These are phyloP conservation scores for Alternaria angustiovoidea DNA, from an alignment of 2,329 filamentous ascomycete genomes.

Conservation along the genomic window DNA sequence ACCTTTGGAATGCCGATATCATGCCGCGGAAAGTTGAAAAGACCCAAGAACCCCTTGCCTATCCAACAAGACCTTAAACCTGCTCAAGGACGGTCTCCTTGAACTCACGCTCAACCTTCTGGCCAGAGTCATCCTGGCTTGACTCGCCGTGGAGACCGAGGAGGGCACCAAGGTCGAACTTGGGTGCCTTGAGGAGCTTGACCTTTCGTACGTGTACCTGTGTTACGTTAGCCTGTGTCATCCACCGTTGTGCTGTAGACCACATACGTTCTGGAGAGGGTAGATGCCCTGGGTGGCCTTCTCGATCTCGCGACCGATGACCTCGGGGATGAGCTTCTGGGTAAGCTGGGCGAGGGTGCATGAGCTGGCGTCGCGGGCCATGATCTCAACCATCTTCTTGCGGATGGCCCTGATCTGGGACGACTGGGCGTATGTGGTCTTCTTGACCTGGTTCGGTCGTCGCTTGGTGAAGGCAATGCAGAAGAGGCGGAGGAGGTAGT, in stretches of 20 bases:
- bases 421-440: conserved; percentile 97
- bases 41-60: conserved; percentile 49
- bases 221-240: conserved; percentile 29
- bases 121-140: conserved; percentile 91
- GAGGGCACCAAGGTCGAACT: conserved; percentile 97
- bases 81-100: conserved; percentile 95
- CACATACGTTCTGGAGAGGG: conserved; percentile 92
- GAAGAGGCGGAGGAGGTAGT: conserved; percentile 99
- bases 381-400: conserved; percentile 99
- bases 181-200: conserved; percentile 97
- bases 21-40: conserved; percentile 52
- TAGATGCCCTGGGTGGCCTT: conserved; percentile 99
- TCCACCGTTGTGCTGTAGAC: background rate
- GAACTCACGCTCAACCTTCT: conserved; percentile 98
- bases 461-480: conserved; percentile 99
- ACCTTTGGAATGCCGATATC: conserved; percentile 54
- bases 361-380: conserved; percentile 91
- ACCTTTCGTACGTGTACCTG: conserved; percentile 99
- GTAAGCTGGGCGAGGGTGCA: conserved; percentile 97
- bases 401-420: conserved; percentile 98
- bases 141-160: conserved; percentile 98
- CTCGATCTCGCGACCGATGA: conserved; percentile 99
- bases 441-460: conserved; percentile 99
- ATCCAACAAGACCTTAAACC: conserved; percentile 71
- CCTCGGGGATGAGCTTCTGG: conserved; percentile 98